These are phyloP conservation scores for Candida sanyiensis DNA, from an alignment of 805 yeast species.

Conservation along the genomic window DNA sequence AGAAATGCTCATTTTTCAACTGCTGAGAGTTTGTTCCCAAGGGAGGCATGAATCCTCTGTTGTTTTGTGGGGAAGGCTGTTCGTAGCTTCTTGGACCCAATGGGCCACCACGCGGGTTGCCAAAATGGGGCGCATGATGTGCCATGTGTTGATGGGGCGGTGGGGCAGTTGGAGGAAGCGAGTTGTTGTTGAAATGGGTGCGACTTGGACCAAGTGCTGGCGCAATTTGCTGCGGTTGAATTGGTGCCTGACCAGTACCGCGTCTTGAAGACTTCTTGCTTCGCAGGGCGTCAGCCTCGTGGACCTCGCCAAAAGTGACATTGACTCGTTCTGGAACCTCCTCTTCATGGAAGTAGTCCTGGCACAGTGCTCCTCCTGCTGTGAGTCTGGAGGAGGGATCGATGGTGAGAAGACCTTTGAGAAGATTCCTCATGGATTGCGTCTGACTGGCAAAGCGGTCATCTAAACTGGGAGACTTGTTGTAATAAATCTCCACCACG, in stretches of 20 bases:
- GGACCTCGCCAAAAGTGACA: conserved; percentile 65
- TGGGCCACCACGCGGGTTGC: too few species aligned
- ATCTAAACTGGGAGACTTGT: conserved; percentile 31
- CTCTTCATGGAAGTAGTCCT: conserved; percentile 57
- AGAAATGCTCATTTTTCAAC: neutral
- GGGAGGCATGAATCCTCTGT: too few species aligned
- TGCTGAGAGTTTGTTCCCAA: too few species aligned
- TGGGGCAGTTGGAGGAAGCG: too few species aligned
- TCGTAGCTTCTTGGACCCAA: too few species aligned
- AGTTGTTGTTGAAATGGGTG: neutral
- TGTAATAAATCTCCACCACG: conserved; percentile 37
- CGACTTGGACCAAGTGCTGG: too few species aligned
- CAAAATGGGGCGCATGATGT: too few species aligned
- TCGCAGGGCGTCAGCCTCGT: conserved; percentile 74
- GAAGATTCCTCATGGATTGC: conserved; percentile 50
- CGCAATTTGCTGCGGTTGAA: neutral
- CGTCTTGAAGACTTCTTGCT: conserved; percentile 39
- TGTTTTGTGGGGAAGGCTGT: too few species aligned
- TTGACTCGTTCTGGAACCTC: conserved; percentile 55
- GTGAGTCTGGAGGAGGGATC: conserved; percentile 73
- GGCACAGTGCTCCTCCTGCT: conserved; percentile 71
- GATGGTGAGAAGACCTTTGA: conserved; percentile 56
- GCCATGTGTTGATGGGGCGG: too few species aligned
- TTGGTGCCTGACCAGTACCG: neutral
- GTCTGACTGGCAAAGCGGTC: too few species aligned